Conservation (phyloP, 2,329 filamentous ascomycete genomes). For the Colletotrichum salicis region DNA sequence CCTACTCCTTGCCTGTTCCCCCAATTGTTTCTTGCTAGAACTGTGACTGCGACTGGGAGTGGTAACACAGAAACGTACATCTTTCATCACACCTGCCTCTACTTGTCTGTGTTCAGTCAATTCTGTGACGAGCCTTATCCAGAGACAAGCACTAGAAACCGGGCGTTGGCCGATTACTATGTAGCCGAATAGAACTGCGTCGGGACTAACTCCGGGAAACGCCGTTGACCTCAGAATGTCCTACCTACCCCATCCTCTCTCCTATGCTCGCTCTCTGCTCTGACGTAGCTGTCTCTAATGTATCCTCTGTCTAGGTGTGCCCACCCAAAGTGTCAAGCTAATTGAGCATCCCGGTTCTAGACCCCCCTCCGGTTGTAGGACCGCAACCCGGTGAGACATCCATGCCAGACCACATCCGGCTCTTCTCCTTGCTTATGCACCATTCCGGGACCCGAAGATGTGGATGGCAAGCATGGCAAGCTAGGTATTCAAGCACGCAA, state of each 20-base stretch:
- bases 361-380: too few species aligned
- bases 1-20: not conserved
- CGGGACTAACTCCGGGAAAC: not conserved
- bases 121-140: not conserved
- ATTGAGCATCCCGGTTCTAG: not conserved
- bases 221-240: not conserved
- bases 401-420: not conserved
- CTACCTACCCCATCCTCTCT: not conserved
- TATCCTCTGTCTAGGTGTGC: not conserved
- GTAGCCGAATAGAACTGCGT: not conserved
- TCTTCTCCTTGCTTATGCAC: not conserved
- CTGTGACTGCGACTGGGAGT: too few species aligned
- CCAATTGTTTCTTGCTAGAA: too few species aligned
- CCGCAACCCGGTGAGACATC: too few species aligned
- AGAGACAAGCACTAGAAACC: not conserved
- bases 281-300: not conserved
- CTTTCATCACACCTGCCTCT: not conserved
- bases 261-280: too few species aligned
- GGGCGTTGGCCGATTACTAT: too few species aligned
- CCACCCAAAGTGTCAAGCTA: not conserved
- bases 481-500: not conserved
- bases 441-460: not conserved
- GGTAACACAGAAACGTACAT: not conserved
- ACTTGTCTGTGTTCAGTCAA: not conserved
- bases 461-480: too few species aligned